A percentile compares a stretch with the other conserved stretches of the same genome.
Evolutionary conservation across 139 green algal species (phyloP).

Genomic region (Yamagishiella unicocca): DNA sequence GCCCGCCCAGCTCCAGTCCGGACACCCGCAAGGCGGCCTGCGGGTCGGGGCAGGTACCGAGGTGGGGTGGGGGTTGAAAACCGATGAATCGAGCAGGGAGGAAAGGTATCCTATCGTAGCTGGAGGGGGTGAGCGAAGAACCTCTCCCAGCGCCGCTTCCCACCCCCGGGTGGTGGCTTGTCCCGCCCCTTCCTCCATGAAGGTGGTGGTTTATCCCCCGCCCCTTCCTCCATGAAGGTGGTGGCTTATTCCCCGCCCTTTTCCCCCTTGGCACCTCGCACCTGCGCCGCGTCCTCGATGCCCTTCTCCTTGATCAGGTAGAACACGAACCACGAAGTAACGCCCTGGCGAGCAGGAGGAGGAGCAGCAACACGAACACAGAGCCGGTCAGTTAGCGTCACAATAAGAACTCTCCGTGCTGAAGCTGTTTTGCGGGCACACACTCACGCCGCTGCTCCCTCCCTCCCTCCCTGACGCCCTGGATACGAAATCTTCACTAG

Average conservation of each 20-base stretch:
- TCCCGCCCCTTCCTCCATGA: too few relatives aligned
- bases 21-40: conserved; percentile 87
- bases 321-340: conserved; percentile 96
- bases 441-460: background rate
- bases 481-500: background rate
- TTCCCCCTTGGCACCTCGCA: too few relatives aligned
- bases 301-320: conserved; percentile 96
- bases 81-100: background rate
- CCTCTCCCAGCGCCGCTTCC: too few relatives aligned
- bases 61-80: background rate
- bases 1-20: conserved; percentile 97
- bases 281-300: conserved; percentile 81
- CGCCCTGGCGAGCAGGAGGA: conserved; percentile 61
- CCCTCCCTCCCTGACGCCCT: background rate
- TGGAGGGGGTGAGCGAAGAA: too few relatives aligned
- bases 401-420: too few relatives aligned
- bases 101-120: background rate
- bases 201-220: too few relatives aligned
- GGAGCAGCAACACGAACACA: too few relatives aligned
- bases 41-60: background rate
- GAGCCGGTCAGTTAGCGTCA: too few relatives aligned
- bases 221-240: too few relatives aligned
- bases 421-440: background rate
- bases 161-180: too few relatives aligned
- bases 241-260: too few relatives aligned